Conservation (phyloP, 2,329 filamentous ascomycete genomes). For the Claviceps sorghi region DNA sequence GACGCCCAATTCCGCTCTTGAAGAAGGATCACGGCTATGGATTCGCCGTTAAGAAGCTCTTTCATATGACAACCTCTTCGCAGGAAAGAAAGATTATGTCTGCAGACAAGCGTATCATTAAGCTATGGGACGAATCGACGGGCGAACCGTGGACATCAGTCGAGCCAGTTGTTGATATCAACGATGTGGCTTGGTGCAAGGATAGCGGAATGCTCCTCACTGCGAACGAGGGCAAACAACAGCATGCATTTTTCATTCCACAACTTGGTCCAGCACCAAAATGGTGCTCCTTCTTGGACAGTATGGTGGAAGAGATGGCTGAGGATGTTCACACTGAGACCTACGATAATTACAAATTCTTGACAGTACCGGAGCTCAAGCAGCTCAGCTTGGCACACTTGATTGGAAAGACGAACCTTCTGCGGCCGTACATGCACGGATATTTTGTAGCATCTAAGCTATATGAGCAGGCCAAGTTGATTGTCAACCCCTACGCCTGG, state of each 20-base stretch:
- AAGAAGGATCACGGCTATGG: constrained; percentile 95
- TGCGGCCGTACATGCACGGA: constrained; percentile 97
- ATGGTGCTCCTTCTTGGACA: constrained; percentile 96
- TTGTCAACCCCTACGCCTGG: constrained; percentile 86
- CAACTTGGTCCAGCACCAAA: constrained; percentile 83
- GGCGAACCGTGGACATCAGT: constrained; percentile 91
- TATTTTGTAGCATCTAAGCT: constrained; percentile 93
- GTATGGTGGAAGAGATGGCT: constrained; percentile 96
- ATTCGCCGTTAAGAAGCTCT: constrained; percentile 76
- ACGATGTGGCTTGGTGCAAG: constrained; percentile 84
- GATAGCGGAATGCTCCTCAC: constrained; percentile 91
- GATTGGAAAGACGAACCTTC: constrained; percentile 73
- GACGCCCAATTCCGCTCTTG: constrained; percentile 70
- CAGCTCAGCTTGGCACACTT: constrained; percentile 77
- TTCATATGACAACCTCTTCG: constrained; percentile 54
- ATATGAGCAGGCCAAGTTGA: constrained; percentile 87
- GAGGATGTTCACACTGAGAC: constrained; percentile 65
- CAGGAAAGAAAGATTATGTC: constrained; percentile 80
- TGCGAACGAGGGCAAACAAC: constrained; percentile 89
- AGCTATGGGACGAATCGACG: constrained; percentile 76
- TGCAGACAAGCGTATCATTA: constrained; percentile 90
- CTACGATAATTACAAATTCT: constrained; percentile 99
- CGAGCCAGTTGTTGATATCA: constrained; percentile 87
- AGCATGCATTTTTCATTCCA: constrained; percentile 90
- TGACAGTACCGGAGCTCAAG: constrained; percentile 75